Evolutionary conservation across 2,329 filamentous ascomycete genomes (phyloP).

Genomic region (Cordyceps pruinosa): DNA sequence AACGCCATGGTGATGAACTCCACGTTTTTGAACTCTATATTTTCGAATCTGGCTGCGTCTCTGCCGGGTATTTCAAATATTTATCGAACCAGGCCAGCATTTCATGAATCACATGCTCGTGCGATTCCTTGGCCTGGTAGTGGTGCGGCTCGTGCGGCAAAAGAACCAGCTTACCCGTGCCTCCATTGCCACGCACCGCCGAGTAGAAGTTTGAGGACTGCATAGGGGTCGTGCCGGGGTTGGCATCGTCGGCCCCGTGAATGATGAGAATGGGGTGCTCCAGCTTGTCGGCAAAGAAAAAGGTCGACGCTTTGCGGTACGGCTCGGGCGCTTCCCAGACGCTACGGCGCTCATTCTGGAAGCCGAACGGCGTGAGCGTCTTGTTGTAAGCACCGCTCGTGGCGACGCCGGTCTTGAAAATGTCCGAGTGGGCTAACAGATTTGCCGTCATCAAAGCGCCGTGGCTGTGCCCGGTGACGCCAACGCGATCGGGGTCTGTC

Average conservation of each 20-base stretch:
- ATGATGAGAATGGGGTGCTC: constrained; percentile 1
- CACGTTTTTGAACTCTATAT: constrained; percentile 1
- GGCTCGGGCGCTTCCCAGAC: constrained; percentile 8
- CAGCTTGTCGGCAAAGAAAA: constrained; percentile 7
- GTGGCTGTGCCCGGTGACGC: constrained; percentile 9
- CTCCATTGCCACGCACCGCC: constrained; percentile 6
- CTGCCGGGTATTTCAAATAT: neutral
- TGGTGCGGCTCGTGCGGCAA: constrained; percentile 8
- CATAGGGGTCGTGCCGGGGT: constrained; percentile 7
- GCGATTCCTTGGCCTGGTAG: constrained; percentile 5
- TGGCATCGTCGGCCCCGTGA: constrained; percentile 5
- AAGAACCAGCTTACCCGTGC: constrained; percentile 5
- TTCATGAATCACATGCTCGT: constrained; percentile 4
- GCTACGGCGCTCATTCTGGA: constrained; percentile 9
- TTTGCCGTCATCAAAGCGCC: constrained; percentile 9
- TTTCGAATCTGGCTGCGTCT: neutral
- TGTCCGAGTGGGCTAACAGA: constrained; percentile 1
- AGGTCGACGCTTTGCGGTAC: constrained; percentile 3
- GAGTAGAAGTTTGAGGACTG: constrained; percentile 5
- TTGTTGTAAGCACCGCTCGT: constrained; percentile 9
- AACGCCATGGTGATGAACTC: neutral
- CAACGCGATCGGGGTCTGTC: constrained; percentile 5
- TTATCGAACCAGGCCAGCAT: constrained; percentile 9
- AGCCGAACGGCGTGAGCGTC: constrained; percentile 9
- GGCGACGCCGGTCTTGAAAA: constrained; percentile 5